Evolutionary conservation across 345 rosid genomes (phyloP), one percentile per base, ranked within the genome.

Genomic region (Pistacia integerrima): DNA sequence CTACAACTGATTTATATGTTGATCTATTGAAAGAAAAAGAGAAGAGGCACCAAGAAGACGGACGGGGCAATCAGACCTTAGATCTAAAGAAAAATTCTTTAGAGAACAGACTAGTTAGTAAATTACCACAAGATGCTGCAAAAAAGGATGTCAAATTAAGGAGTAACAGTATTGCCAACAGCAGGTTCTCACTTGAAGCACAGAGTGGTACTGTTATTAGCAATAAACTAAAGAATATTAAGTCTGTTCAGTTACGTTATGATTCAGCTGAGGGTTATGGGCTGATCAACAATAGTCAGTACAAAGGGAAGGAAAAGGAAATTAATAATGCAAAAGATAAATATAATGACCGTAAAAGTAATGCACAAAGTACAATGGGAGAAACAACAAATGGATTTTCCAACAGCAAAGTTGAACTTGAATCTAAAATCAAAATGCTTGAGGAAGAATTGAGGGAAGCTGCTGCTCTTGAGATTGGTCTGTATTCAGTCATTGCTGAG

Each of bases 391-490:
- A 80, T 35, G 87, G 74, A 61, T 69, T 44, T 78, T 85, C 70
- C 46, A 78, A 76, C 41, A 78, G 72, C 60, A 85, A 83, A 60
- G 84, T 79, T 68, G 85, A 79, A 44, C 77, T 87, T 76, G 90
- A 87, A 55, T 71, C 87, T 62, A 87, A 73, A 81, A 80, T 88
- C 52, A 91, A 89, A 78, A 84, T 80, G 81, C 89, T 93, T 38
- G 87, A 92, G 85, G 99, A 95, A 83, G 98, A 95, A 81, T 67
- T 95, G 66, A 88, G 88, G 84, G 99, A 93, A 88, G 88, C 98
- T 76, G 99, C 98, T 9, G 94, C 87, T 73, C 77, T 93, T 64
- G 98, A 95, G 88, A 89, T 88, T 73, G 93, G 94, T 67, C 87
- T 95, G 76, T 95, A 93, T 84, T 91, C 98, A 5, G 88, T 95